Base-by-base conservation (phyloP, 1,284 basidiomycete species). In the Xanthoconium separans region DNA sequence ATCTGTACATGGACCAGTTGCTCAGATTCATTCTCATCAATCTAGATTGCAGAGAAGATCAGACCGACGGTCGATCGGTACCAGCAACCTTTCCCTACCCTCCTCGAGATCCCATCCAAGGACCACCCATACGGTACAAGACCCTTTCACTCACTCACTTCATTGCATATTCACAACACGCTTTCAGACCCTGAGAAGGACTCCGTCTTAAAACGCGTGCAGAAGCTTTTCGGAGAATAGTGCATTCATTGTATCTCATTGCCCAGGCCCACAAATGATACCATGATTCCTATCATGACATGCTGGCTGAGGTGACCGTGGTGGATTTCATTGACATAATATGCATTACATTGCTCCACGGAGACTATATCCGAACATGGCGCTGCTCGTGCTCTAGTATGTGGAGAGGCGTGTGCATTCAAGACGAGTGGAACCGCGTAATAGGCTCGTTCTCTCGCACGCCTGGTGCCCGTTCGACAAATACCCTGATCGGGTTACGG, bases 41-140 rank as follows among this genome's bases (percentile, higher is more conserved):
- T 58, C 53, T 62, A 97, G 95, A 79, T 98, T 63, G 95, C 95
- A 46, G 97, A 99, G 77, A 93, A 92, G 79, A 99, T 99, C 64
- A 80, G 97, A 47, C 93, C 95, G 0, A 86, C 91, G 2, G 93
- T 99, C 16, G 97, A 99, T 74, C 87, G 88, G 62, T 99, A 99
- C 70, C 88, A 92, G 58, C 91, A 95, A 70, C 88, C 96, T 1
- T 99, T 99, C 77, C 97, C 97, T 22, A 94, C 97, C 0, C 73
- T 99, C 34, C 84, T 99, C 22, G 97, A 99, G 75, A 99, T 99
- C 60, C 97, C 97, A 18, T 93, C 91, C 50, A 96, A 96, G 71
- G 94, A 93, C 66, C 91, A 94, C 72, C 92, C 93, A 48, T 95
- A 95, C 64, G 92, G 93, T 92, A 60, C 55, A 77, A 70, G 24